These are phyloP conservation scores for Apiotrichum sp. DNA, from an alignment of 1,284 basidiomycete genomes.

Conservation along the genomic window DNA sequence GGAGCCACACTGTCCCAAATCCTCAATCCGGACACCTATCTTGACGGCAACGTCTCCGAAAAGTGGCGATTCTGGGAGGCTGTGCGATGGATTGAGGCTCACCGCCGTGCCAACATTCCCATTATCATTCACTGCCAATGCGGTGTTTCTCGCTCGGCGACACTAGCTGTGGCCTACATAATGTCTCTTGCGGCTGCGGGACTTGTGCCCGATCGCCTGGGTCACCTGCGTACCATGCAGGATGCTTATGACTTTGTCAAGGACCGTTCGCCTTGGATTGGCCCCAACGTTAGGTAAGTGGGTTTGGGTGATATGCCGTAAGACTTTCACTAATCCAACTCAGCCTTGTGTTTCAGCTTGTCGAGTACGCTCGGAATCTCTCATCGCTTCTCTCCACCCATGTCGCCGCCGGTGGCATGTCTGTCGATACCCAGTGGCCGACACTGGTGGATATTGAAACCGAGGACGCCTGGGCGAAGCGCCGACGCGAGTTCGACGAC, in stretches of 20 bases:
- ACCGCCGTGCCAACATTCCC: slow-evolving; percentile 64
- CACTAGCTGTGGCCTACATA: slow-evolving; percentile 84
- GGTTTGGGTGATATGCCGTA: not conserved
- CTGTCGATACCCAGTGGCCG: slow-evolving; percentile 30
- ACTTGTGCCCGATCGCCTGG: slow-evolving; percentile 59
- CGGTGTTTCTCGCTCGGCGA: slow-evolving; percentile 90
- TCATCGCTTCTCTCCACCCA: slow-evolving; percentile 55
- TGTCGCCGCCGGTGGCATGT: slow-evolving; percentile 5
- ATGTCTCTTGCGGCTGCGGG: slow-evolving; percentile 83
- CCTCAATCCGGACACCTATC: not conserved
- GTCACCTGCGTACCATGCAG: slow-evolving; percentile 75
- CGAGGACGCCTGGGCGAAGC: slow-evolving; percentile 77
- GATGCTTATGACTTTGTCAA: slow-evolving; percentile 88
- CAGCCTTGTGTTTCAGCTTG: slow-evolving; percentile 90
- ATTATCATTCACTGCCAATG: slow-evolving; percentile 93
- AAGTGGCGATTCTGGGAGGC: slow-evolving; percentile 64
- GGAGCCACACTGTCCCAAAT: slow-evolving; percentile 22
- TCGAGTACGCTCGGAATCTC: slow-evolving; percentile 84
- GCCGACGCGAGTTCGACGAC: slow-evolving; percentile 61
- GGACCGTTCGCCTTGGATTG: slow-evolving; percentile 76
- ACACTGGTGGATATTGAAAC: slow-evolving; percentile 55
- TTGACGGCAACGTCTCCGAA: not conserved
- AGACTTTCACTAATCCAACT: not conserved
- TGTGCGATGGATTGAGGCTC: slow-evolving; percentile 73
- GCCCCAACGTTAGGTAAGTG: slow-evolving; percentile 92